Conservation (phyloP, 306 rosid genomes). For the Chamaecrista fasciculata region DNA sequence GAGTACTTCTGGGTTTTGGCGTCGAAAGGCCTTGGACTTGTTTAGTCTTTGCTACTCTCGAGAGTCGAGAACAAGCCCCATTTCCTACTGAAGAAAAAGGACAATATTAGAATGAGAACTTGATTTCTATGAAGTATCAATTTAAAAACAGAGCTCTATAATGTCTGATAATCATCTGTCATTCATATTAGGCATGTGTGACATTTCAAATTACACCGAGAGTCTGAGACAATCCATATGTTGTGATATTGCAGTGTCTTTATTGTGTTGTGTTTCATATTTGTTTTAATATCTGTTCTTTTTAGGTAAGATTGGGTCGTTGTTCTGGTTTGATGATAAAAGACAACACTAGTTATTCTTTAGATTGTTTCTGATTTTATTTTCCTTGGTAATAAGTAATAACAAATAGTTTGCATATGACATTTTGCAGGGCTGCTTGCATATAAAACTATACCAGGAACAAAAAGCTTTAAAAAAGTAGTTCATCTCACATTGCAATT, state of each 20-base stretch:
- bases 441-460: constrained; percentile 80
- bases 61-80: background rate
- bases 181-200: background rate
- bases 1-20: background rate
- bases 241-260: no score
- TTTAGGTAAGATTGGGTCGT: background rate
- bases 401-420: background rate
- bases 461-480: constrained; percentile 67
- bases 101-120: background rate
- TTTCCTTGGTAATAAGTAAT: no score
- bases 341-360: background rate
- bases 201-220: background rate
- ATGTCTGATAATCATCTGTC: background rate
- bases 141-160: background rate
- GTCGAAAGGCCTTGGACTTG: background rate
- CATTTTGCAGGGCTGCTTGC: constrained; percentile 83
- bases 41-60: background rate
- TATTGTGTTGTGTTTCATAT: background rate
- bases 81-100: background rate
- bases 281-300: background rate
- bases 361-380: background rate
- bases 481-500: constrained; percentile 77
- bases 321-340: background rate
- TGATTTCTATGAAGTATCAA: background rate
- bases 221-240: background rate